phyloP scores from a whole-genome alignment of 2,329 filamentous ascomycete genomes.

The Curvularia eragrostidis region DNA sequence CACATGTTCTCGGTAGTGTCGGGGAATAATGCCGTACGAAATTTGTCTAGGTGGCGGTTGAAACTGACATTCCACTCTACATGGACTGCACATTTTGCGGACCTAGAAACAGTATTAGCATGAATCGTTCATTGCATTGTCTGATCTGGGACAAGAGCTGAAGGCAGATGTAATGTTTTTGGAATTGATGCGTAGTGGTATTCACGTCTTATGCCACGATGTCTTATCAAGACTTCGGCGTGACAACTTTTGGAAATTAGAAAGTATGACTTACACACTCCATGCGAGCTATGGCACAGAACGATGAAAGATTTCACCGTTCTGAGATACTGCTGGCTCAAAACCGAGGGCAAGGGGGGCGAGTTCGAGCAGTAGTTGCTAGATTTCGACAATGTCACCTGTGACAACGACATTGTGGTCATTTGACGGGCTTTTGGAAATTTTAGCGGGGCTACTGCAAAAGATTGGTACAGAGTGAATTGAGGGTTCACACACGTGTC shows the following conservation, averaged over 20 bases:
- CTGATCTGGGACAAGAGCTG: neutral
- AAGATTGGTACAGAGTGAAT: neutral
- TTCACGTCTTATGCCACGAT: neutral
- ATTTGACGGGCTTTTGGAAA: neutral
- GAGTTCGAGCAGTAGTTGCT: neutral
- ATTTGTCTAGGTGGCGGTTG: neutral
- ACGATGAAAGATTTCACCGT: neutral
- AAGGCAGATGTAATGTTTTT: neutral
- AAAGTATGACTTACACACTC: neutral
- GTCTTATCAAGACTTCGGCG: neutral
- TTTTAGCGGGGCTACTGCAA: neutral
- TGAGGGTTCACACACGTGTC: slow-evolving; percentile 4
- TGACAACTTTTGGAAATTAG: neutral
- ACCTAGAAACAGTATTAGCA: neutral
- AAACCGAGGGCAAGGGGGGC: neutral
- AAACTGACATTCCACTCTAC: neutral
- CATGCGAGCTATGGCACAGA: neutral
- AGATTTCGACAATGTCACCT: neutral
- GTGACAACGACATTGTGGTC: neutral
- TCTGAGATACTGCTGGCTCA: neutral
- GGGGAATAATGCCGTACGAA: no score
- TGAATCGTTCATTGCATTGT: neutral
- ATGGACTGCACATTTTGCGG: neutral
- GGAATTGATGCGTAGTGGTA: neutral
- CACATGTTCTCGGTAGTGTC: neutral